Evolutionary conservation across 2,329 filamentous ascomycete species (phyloP), one percentile per base, ranked within the genome.

Genomic region (Hypoxylon rubiginosum): DNA sequence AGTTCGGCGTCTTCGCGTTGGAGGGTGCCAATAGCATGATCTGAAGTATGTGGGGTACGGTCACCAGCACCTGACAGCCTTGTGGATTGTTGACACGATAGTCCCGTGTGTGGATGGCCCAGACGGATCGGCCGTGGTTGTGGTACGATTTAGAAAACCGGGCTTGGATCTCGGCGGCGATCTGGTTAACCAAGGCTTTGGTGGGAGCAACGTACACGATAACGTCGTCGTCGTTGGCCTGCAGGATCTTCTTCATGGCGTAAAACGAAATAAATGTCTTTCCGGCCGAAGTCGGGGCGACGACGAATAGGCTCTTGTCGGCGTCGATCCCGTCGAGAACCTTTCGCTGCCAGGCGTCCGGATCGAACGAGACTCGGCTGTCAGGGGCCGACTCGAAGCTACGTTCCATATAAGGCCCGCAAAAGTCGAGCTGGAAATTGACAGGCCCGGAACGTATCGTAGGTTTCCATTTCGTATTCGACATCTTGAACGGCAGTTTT

Each of bases 231-330:
- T 94, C 86, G 66, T 87, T 88, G 3, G 85, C 84, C 73, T 91
- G 84, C 9, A 95, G 81, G 0, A 94, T 82, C 73, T 92, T 89
- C 73, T 91, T 90, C 90, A 94, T 95, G 1, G 92, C 92, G 71
- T 95, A 94, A 77, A 94, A 95, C 0, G 88, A 91, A 63, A 94
- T 94, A 76, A 94, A 95, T 0, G 92, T 95, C 77, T 94, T 95
- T 68, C 92, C 92, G 0, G 92, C 90, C 24, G 89, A 92, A 0
- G 92, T 95, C 0, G 92, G 92, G 0, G 92, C 92, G 8, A 94
- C 88, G 0, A 93, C 90, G 63, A 94, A 89, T 0, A 93, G 80
- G 70, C 90, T 93, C 68, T 89, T 86, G 58, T 91, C 83, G 0
- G 83, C 84, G 75, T 95, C 92, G 39, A 94, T 89, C 41, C 88